Percentiles rank a stretch among this genome's conserved stretches.
Conservation (phyloP, 2,329 filamentous ascomycete species). For the Diaporthe citriasiana region DNA sequence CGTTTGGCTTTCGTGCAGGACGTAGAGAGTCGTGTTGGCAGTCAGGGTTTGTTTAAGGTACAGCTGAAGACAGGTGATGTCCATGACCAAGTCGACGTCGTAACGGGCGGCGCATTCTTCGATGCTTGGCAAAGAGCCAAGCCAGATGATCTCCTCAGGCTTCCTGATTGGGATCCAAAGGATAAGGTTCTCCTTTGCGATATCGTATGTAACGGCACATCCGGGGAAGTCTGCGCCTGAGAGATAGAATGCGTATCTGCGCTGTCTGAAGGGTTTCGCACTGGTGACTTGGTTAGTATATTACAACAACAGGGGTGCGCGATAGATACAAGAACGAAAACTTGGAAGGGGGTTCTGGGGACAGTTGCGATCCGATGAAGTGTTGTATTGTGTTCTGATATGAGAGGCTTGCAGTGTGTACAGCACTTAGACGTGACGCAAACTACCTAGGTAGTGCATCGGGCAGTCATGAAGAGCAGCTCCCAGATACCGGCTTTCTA, state of each 20-base stretch:
- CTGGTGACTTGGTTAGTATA: conserved; percentile 44
- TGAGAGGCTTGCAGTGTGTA: no score
- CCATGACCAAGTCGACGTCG: conserved; percentile 80
- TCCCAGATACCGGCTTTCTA: no score
- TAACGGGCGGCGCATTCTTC: conserved; percentile 73
- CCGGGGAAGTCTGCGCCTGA: conserved; percentile 68
- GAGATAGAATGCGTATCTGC: conserved; percentile 74
- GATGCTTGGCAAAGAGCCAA: conserved; percentile 71
- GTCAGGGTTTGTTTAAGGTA: conserved; percentile 65
- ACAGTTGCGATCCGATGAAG: background rate
- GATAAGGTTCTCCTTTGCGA: conserved; percentile 71
- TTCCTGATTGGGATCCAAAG: conserved; percentile 82
- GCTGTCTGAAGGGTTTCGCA: conserved; percentile 68
- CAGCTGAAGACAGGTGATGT: conserved; percentile 61
- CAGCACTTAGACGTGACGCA: background rate
- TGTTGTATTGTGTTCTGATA: background rate
- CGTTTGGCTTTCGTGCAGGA: conserved; percentile 56
- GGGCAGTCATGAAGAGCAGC: background rate
- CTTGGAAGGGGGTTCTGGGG: background rate
- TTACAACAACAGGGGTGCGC: no score
- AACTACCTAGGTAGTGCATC: background rate
- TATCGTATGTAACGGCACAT: conserved; percentile 70
- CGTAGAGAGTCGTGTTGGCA: conserved; percentile 58
- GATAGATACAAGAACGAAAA: background rate
- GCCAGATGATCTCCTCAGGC: conserved; percentile 73